Evolutionary conservation across 164 flowering plant species (phyloP).

Genomic region (Piper betle): DNA sequence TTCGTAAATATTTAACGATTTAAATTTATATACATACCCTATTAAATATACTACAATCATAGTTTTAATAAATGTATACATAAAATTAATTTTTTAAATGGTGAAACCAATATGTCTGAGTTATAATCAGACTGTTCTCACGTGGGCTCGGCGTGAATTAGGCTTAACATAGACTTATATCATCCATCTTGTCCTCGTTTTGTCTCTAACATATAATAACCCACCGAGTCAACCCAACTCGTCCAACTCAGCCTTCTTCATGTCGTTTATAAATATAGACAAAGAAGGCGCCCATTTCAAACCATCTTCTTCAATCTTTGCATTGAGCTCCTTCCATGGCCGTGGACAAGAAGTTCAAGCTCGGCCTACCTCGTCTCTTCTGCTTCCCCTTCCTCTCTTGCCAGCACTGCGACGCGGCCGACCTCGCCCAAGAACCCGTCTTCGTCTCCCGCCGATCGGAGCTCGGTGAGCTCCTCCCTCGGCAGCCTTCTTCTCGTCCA

Average conservation of each 20-base stretch:
- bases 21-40: too few relatives aligned
- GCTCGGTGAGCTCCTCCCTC: conserved; percentile 8
- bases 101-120: too few relatives aligned
- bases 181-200: background rate
- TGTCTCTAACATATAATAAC: too few relatives aligned
- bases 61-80: too few relatives aligned
- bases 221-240: background rate
- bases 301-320: background rate
- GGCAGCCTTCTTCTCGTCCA: conserved; percentile 19
- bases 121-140: too few relatives aligned
- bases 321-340: background rate
- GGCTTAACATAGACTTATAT: too few relatives aligned
- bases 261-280: background rate
- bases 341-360: conserved; percentile 51
- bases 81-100: too few relatives aligned
- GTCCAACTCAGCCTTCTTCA: background rate
- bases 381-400: conserved; percentile 46
- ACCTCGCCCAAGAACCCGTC: conserved; percentile 27
- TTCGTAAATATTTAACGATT: too few relatives aligned
- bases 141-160: too few relatives aligned
- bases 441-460: conserved; percentile 14
- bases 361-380: conserved; percentile 39
- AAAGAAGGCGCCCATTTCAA: too few relatives aligned
- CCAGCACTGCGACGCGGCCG: conserved; percentile 29
- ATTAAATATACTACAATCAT: too few relatives aligned